Evolutionary conservation across 805 yeast genomes (phyloP).

Genomic region (Cyberlindnera nakhonratchasimensis): DNA sequence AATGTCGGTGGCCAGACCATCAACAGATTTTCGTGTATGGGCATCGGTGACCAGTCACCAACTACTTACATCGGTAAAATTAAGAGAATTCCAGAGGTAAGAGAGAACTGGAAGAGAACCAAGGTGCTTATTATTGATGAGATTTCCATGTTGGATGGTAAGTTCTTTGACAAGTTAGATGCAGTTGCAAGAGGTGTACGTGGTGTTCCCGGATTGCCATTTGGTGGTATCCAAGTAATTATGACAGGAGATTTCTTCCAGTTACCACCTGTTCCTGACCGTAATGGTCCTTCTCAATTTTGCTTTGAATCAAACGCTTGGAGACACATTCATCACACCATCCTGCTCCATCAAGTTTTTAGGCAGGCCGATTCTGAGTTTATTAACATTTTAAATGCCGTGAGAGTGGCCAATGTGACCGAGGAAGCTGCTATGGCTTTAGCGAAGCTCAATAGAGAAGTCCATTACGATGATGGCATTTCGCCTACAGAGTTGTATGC

Average conservation of each 20-base stretch:
- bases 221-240: conserved; percentile 91
- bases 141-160: conserved; percentile 89
- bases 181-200: conserved; percentile 56
- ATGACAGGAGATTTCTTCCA: conserved; percentile 96
- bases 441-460: conserved; percentile 50
- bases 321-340: conserved; percentile 63
- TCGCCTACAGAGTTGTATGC: conserved; percentile 88
- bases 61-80: conserved; percentile 39
- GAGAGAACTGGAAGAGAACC: conserved; percentile 60
- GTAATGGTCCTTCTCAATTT: conserved; percentile 41
- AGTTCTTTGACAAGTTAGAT: conserved; percentile 70
- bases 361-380: conserved; percentile 84
- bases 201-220: conserved; percentile 50
- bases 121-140: conserved; percentile 85
- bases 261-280: conserved; percentile 76
- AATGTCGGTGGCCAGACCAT: conserved; percentile 90
- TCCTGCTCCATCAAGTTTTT: conserved; percentile 74
- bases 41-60: conserved; percentile 56
- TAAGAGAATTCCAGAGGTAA: conserved; percentile 39
- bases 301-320: conserved; percentile 77
- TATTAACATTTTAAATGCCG: conserved; percentile 73
- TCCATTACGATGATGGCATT: conserved; percentile 66
- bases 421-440: conserved; percentile 48
- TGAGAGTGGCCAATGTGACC: conserved; percentile 68
- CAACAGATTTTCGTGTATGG: conserved; percentile 83